Conservation (phyloP, 2,329 filamentous ascomycete genomes). For the Chaetothyriales sp. region DNA sequence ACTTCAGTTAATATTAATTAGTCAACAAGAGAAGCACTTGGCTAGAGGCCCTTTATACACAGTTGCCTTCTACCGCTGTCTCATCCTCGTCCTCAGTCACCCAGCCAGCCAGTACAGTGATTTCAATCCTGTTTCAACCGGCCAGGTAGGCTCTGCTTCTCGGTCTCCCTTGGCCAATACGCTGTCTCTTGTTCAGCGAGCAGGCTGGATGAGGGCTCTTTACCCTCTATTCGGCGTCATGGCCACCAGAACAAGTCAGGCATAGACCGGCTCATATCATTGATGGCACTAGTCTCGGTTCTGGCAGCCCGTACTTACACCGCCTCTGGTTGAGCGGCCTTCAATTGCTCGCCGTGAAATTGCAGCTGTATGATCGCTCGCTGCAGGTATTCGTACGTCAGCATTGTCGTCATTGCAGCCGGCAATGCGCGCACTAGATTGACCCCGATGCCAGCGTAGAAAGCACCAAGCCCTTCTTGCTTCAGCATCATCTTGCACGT, state of each 20-base stretch:
- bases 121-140: no score
- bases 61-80: no score
- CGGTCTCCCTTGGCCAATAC: not conserved
- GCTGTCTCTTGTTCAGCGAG: not conserved
- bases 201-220: not conserved
- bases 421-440: constrained; percentile 95
- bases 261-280: not conserved
- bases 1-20: no score
- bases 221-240: not conserved
- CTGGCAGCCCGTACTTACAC: not conserved
- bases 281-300: not conserved
- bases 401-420: constrained; percentile 90
- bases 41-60: not conserved
- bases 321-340: not conserved
- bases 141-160: not conserved
- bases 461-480: constrained; percentile 91
- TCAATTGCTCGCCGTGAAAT: constrained; percentile 25
- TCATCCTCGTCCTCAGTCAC: not conserved
- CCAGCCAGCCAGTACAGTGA: no score
- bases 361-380: constrained; percentile 39
- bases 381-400: constrained; percentile 76
- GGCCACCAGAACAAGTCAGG: not conserved
- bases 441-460: constrained; percentile 92
- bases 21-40: no score
- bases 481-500: constrained; percentile 71